Evolutionary conservation across 2,329 filamentous ascomycete species (phyloP), one percentile per base, ranked within the genome.

Genomic region (Aspergillus pseudoglaucus): DNA sequence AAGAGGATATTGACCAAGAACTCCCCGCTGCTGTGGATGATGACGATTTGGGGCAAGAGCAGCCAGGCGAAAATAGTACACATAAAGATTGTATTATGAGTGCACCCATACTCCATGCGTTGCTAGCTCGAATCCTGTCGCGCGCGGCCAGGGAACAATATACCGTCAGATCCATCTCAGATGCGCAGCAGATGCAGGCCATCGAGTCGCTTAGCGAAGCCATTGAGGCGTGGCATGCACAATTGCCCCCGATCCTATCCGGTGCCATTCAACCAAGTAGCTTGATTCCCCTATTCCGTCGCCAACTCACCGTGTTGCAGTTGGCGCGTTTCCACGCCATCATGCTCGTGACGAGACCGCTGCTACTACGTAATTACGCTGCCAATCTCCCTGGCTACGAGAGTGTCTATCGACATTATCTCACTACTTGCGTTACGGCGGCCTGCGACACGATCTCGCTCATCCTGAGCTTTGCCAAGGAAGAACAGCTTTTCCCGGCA

Each of bases 1-100:
- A 69, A 10, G 61, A 65, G 15, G 58, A 60, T 22, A 45, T 59
- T 41, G 58, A 60, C 10, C 47, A 54, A 12, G 52, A 56, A 9
- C 47, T 58, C n/a, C 47, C 50, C 1, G 17, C 46, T 1, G 44
- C 42, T 12, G 32, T 53, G 8, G 49, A 53, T 27, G 51, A 53
- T 33, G 46, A 51, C 7, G 44, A 53, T 14, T 10, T 53, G n/a
- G 27, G 32, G 6, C 4, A 18, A 3, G 23, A 22, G 15, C 32
- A 32, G 9, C 25, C 47, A 1, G 41, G 45, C 2, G 10, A 12
- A 30, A 30, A 12, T 10, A 30, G 25, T 4, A 12, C 25, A 12
- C 25, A 12, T 12, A 53, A 48, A n/a, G 56, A 60, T 23, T 59
- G 58, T 25, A 40, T 57, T 7, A 58, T 60, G 56, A 54, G 59